Evolutionary conservation across 352 stramenopile genomes (phyloP).

Genomic region (Globisporangium carolinianum): DNA sequence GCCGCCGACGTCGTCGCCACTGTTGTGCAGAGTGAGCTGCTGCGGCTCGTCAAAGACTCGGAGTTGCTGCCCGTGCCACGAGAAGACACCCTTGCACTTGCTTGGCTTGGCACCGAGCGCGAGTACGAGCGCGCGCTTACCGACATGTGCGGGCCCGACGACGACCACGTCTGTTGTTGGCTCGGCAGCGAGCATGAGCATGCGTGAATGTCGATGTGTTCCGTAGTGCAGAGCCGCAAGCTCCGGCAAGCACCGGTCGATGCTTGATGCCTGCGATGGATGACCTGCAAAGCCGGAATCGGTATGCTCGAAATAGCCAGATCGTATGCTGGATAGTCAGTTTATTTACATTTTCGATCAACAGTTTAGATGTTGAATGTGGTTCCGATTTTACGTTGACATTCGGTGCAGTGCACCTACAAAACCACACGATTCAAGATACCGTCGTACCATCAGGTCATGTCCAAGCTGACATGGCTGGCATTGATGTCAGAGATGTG

Average conservation of each 20-base stretch:
- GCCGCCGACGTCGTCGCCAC: conserved; percentile 3
- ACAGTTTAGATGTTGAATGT: no score
- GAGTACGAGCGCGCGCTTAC: conserved; percentile 44
- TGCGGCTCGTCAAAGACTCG: conserved; percentile 9
- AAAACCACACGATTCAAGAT: no score
- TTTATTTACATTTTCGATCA: neutral
- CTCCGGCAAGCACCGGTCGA: neutral
- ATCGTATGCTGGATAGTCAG: neutral
- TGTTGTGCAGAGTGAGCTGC: neutral
- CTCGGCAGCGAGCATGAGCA: neutral
- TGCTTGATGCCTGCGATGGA: neutral
- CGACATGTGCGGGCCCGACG: conserved; percentile 29
- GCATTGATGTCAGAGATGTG: no score
- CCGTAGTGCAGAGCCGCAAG: neutral
- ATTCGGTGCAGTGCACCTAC: no score
- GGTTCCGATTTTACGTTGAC: no score
- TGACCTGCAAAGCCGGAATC: no score
- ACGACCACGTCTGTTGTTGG: conserved; percentile 15
- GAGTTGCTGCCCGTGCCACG: conserved; percentile 3
- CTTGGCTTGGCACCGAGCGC: conserved; percentile 27
- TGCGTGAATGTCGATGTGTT: neutral
- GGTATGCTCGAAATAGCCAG: neutral
- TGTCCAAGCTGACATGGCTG: no score
- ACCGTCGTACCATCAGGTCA: no score
- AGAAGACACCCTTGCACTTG: conserved; percentile 4